A percentile compares a stretch with the other conserved stretches of the same genome.
phyloP scores from a whole-genome alignment of 306 rosid genomes.

The Vicia sativa region DNA sequence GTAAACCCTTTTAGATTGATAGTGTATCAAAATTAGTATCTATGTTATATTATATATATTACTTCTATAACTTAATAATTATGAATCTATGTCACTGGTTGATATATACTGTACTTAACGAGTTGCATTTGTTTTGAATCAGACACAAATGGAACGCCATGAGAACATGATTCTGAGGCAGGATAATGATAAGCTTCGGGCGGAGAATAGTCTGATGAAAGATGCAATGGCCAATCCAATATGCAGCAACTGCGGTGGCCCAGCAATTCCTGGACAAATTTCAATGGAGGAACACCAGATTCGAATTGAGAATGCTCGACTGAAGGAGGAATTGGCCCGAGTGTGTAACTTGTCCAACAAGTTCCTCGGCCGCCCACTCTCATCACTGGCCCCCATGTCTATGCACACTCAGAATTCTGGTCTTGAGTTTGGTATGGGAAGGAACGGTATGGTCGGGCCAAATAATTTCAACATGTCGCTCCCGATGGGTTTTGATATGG shows the following conservation, averaged over 20 bases:
- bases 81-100: background rate
- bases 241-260: conserved; percentile 82
- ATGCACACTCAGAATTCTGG: conserved; percentile 46
- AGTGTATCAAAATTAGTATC: background rate
- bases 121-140: conserved; percentile 34
- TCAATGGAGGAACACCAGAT: conserved; percentile 81
- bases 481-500: conserved; percentile 66
- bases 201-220: conserved; percentile 72
- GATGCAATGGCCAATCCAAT: conserved; percentile 71
- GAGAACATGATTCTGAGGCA: conserved; percentile 79
- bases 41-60: background rate
- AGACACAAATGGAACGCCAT: conserved; percentile 91
- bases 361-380: conserved; percentile 70
- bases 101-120: conserved; percentile 9
- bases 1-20: background rate
- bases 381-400: conserved; percentile 47
- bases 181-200: conserved; percentile 85
- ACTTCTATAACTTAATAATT: background rate
- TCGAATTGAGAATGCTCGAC: conserved; percentile 75
- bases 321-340: conserved; percentile 71
- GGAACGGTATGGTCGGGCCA: conserved; percentile 56
- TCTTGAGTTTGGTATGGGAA: conserved; percentile 72
- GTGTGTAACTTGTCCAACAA: conserved; percentile 57
- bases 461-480: conserved; percentile 41
- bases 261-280: conserved; percentile 75